Conservation (phyloP, 1,284 basidiomycete genomes). For the Malassezia slooffiae region DNA sequence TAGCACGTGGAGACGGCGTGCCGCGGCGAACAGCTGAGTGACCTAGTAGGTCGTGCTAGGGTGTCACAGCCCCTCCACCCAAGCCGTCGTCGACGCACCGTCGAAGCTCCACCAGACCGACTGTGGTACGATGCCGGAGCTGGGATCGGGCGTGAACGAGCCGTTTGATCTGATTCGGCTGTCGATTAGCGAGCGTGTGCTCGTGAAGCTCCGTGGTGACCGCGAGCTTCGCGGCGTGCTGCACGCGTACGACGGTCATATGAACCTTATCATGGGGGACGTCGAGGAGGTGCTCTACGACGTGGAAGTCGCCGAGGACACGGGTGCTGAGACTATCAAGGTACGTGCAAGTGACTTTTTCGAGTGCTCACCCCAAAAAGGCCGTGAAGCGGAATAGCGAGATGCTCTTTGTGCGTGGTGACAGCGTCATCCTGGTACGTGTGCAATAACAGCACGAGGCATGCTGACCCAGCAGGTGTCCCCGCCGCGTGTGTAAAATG, state of each 20-base stretch:
- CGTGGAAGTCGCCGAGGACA: slow-evolving; percentile 48
- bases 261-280: slow-evolving; percentile 95
- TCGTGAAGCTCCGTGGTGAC: slow-evolving; percentile 90
- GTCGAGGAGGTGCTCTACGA: slow-evolving; percentile 64
- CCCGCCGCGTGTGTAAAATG: slow-evolving; percentile 6
- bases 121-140: slow-evolving; percentile 9
- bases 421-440: slow-evolving; percentile 47
- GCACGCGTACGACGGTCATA: slow-evolving; percentile 95
- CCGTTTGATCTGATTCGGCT: slow-evolving; percentile 96
- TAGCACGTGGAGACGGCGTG: too few species aligned
- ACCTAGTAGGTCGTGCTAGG: too few species aligned
- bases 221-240: slow-evolving; percentile 81
- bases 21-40: too few species aligned
- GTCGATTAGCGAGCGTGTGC: slow-evolving; percentile 88
- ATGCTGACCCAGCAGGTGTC: slow-evolving; percentile 3
- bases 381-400: slow-evolving; percentile 86
- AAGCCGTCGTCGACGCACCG: too few species aligned
- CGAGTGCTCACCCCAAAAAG: slow-evolving; percentile 49
- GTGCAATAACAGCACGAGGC: not conserved
- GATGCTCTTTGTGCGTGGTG: slow-evolving; percentile 92
- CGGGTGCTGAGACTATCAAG: slow-evolving; percentile 48
- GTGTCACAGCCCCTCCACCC: too few species aligned
- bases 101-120: too few species aligned
- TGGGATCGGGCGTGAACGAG: slow-evolving; percentile 57
- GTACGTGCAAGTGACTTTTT: slow-evolving; percentile 47